A percentile compares a stretch with the other conserved stretches of the same genome.
Evolutionary conservation across 371 early-diverging fungal genomes (phyloP).

Genomic region (Mycotypha africana): DNA sequence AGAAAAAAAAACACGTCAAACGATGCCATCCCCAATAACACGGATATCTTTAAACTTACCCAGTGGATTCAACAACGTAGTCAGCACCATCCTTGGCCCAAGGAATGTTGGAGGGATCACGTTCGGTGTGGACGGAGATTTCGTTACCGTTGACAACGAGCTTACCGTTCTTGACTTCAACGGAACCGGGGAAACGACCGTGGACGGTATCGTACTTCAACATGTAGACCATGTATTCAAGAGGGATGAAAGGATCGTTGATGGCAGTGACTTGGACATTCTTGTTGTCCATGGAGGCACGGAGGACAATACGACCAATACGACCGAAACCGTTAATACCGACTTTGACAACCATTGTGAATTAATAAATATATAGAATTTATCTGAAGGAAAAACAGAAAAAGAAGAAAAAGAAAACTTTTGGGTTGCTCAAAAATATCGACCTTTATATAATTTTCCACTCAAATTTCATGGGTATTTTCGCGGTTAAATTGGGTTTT

Average conservation of each 20-base stretch:
- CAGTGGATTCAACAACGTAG: conserved; percentile 98
- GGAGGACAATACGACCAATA: conserved; percentile 98
- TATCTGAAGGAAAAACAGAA: background rate
- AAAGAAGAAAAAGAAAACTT: background rate
- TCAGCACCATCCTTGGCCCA: conserved; percentile 92
- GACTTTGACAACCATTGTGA: conserved; percentile 13
- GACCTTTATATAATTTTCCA: background rate
- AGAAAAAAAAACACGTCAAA: background rate
- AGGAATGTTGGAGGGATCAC: conserved; percentile 75
- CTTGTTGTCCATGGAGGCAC: conserved; percentile 77
- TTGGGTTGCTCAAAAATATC: background rate
- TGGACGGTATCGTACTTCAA: conserved; percentile 99
- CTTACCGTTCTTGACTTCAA: conserved; percentile 75
- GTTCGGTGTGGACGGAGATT: conserved; percentile 31
- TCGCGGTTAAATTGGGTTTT: background rate
- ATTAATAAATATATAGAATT: background rate
- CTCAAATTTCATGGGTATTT: background rate
- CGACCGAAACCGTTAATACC: conserved; percentile 78
- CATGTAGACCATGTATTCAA: conserved; percentile 96
- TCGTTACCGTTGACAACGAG: conserved; percentile 68
- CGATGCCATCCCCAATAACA: too few species aligned
- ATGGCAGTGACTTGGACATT: conserved; percentile 88
- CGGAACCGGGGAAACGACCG: conserved; percentile 85
- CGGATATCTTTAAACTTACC: too few species aligned
- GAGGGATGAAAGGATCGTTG: conserved; percentile 98